These are phyloP conservation scores for Magnaporthiopsis incrustans DNA, from an alignment of 2,329 filamentous ascomycete species.

Conservation along the genomic window DNA sequence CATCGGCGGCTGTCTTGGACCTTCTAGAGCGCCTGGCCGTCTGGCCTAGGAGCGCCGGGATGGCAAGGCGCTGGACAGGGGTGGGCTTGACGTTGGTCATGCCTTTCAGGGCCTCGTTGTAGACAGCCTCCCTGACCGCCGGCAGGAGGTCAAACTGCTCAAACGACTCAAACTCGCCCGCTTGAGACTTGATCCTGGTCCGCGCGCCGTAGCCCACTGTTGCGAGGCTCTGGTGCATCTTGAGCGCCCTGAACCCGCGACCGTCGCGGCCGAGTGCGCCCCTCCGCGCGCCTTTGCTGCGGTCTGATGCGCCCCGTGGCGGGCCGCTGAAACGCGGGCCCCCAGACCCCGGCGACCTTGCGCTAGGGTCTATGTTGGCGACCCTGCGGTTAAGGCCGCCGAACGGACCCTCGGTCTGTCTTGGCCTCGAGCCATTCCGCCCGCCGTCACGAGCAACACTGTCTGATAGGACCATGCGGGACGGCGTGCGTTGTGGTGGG, in stretches of 20 bases:
- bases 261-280: slow-evolving; percentile 31
- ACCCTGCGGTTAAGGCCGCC: slow-evolving; percentile 48
- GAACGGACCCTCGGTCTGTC: slow-evolving; percentile 41
- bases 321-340: slow-evolving; percentile 6
- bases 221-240: slow-evolving; percentile 81
- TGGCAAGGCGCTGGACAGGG: slow-evolving; percentile 80
- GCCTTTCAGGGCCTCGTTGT: slow-evolving; percentile 64
- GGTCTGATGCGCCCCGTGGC: slow-evolving; percentile 23
- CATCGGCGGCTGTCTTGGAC: slow-evolving; percentile 15
- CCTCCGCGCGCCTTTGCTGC: slow-evolving; percentile 14
- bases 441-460: slow-evolving; percentile 29
- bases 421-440: slow-evolving; percentile 19
- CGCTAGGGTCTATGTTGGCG: slow-evolving; percentile 27
- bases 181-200: slow-evolving; percentile 42
- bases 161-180: slow-evolving; percentile 67
- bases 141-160: slow-evolving; percentile 72
- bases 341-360: slow-evolving; percentile 9
- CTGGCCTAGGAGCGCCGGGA: slow-evolving; percentile 68
- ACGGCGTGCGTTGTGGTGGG: slow-evolving; percentile 24
- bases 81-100: slow-evolving; percentile 74
- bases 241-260: slow-evolving; percentile 68
- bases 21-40: slow-evolving; percentile 22
- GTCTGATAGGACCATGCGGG: slow-evolving; percentile 52
- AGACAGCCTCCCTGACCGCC: slow-evolving; percentile 60
- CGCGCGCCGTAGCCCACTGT: slow-evolving; percentile 68